Percentiles rank a stretch among this genome's conserved stretches.
phyloP scores from a whole-genome alignment of 129 eudicot genomes.

The Logfia minima region DNA sequence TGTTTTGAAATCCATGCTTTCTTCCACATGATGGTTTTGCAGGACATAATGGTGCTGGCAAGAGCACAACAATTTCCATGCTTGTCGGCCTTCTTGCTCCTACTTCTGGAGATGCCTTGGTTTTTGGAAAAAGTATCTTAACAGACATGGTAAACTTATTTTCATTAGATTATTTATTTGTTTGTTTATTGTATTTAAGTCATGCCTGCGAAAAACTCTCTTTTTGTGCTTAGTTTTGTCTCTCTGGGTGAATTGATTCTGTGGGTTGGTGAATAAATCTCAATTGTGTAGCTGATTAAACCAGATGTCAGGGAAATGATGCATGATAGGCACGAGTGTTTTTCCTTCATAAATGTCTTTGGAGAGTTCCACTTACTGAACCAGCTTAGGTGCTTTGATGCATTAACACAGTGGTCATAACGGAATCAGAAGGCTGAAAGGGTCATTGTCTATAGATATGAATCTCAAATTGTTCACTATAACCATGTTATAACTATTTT shows the following conservation, averaged over 20 bases:
- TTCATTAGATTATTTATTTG: background rate
- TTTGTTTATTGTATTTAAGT: slow-evolving; percentile 13
- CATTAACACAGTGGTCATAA: background rate
- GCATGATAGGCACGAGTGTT: background rate
- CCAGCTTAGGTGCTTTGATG: slow-evolving; percentile 1
- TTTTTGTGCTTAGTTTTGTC: background rate
- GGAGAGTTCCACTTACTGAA: slow-evolving; percentile 13
- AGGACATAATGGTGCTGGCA: slow-evolving; percentile 99
- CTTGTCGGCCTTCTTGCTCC: slow-evolving; percentile 98
- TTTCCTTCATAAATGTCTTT: background rate
- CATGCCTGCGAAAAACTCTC: slow-evolving; percentile 9
- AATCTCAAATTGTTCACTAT: slow-evolving; percentile 1
- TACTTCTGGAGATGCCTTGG: slow-evolving; percentile 96
- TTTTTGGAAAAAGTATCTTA: slow-evolving; percentile 82
- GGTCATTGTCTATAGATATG: slow-evolving; percentile 5
- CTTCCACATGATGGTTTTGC: slow-evolving; percentile 20
- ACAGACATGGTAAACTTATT: slow-evolving; percentile 81
- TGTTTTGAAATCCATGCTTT: background rate
- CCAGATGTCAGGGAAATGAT: slow-evolving; percentile 4
- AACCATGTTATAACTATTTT: background rate
- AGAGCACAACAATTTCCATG: slow-evolving; percentile 97
- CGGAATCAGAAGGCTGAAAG: slow-evolving; percentile 1
- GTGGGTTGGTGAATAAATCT: background rate
- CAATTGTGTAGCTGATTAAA: slow-evolving; percentile 5
- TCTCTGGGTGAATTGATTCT: slow-evolving; percentile 4